These are phyloP conservation scores for Ceratocystis eucalypticola DNA, from an alignment of 2,329 filamentous ascomycete species.

Conservation along the genomic window DNA sequence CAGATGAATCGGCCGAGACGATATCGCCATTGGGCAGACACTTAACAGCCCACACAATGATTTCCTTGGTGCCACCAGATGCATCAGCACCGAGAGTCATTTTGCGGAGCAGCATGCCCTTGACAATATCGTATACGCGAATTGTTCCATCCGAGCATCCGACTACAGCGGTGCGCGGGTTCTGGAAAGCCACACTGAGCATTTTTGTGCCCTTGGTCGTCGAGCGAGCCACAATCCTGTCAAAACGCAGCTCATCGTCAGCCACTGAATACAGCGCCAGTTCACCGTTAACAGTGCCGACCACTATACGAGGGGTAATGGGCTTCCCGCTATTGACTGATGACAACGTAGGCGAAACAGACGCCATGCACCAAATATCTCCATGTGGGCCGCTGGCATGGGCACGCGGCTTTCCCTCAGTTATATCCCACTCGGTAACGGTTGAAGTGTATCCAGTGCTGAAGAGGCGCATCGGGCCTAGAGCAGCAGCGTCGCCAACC, in stretches of 20 bases:
- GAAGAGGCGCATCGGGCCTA: constrained; percentile 74
- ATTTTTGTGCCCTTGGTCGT: constrained; percentile 77
- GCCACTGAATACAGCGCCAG: constrained; percentile 77
- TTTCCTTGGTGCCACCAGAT: constrained; percentile 56
- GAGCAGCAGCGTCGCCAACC: constrained; percentile 37
- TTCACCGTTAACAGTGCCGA: constrained; percentile 80
- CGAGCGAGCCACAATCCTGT: constrained; percentile 60
- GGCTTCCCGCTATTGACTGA: constrained; percentile 22
- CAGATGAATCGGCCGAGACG: constrained; percentile 86
- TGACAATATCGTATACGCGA: constrained; percentile 74
- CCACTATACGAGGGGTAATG: constrained; percentile 43
- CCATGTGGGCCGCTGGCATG: constrained; percentile 87
- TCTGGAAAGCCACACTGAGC: constrained; percentile 82
- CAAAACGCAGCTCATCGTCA: constrained; percentile 69
- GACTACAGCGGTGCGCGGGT: constrained; percentile 66
- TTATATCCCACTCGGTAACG: constrained; percentile 90
- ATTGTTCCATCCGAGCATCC: constrained; percentile 97
- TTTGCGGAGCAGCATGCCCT: constrained; percentile 58
- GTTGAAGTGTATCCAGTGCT: constrained; percentile 89
- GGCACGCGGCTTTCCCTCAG: constrained; percentile 59
- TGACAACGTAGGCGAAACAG: constrained; percentile 19
- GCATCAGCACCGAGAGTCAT: constrained; percentile 78
- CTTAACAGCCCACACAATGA: constrained; percentile 88
- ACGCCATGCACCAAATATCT: constrained; percentile 88
- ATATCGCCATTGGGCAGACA: constrained; percentile 78